phyloP scores from a whole-genome alignment of 2,329 filamentous ascomycete genomes.

The Aureobasidium sp. region DNA sequence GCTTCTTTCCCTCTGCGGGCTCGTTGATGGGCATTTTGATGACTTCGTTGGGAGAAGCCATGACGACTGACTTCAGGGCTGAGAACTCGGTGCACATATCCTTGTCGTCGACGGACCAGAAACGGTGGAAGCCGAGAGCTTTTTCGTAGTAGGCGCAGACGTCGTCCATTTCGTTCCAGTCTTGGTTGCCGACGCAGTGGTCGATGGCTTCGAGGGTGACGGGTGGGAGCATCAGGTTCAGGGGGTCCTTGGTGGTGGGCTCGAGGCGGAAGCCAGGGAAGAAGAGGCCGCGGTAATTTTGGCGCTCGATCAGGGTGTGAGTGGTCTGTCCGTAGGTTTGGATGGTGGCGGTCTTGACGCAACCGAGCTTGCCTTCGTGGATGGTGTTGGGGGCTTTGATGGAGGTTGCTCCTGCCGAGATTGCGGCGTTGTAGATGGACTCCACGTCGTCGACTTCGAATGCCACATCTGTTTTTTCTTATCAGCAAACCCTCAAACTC shows the following conservation, averaged over 20 bases:
- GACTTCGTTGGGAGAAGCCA: conserved; percentile 73
- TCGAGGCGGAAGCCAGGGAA: conserved; percentile 69
- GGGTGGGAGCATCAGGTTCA: conserved; percentile 47
- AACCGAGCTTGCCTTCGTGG: conserved; percentile 56
- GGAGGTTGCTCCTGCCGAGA: conserved; percentile 54
- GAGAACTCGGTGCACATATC: conserved; percentile 91
- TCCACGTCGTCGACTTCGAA: conserved; percentile 89
- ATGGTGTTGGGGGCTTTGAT: conserved; percentile 52
- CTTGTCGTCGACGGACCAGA: conserved; percentile 93
- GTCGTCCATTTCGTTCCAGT: conserved; percentile 78
- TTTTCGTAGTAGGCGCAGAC: conserved; percentile 70
- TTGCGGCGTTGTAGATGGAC: conserved; percentile 66
- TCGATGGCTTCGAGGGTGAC: conserved; percentile 71
- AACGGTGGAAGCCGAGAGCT: conserved; percentile 86
- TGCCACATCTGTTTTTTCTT: conserved; percentile 56
- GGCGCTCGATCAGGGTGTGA: conserved; percentile 76
- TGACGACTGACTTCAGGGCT: conserved; percentile 80
- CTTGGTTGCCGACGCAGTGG: conserved; percentile 96
- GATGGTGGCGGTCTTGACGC: conserved; percentile 68
- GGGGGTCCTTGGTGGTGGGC: conserved; percentile 34
- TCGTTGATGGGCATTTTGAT: conserved; percentile 99
- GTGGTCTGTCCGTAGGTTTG: conserved; percentile 92
- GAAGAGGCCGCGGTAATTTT: conserved; percentile 64
- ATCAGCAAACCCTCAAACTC: not conserved
- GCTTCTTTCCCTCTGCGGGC: conserved; percentile 80